Percentiles rank a stretch among this genome's conserved stretches.
Conservation (phyloP, 192 early-diverging fungal genomes). For the Physocladia obscura region DNA sequence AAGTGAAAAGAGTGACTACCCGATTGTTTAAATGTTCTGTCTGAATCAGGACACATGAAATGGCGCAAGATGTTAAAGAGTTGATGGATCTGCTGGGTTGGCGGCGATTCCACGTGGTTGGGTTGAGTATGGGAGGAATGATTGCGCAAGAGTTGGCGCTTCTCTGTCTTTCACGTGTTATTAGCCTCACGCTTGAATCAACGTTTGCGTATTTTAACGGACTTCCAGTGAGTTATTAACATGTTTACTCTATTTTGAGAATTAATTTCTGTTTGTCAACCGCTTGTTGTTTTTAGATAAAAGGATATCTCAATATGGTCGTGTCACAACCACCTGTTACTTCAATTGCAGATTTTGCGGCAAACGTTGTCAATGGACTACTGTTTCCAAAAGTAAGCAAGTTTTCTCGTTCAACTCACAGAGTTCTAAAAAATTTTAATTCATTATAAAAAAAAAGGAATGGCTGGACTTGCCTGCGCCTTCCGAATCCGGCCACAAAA, state of each 20-base stretch:
- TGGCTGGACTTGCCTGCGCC: slow-evolving; percentile 39
- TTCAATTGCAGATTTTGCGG: slow-evolving; percentile 29
- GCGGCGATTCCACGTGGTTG: slow-evolving; percentile 39
- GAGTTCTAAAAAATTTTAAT: neutral
- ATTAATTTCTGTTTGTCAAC: neutral
- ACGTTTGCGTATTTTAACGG: slow-evolving; percentile 41
- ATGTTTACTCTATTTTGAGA: neutral
- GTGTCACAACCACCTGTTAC: slow-evolving; percentile 5
- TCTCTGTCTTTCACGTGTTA: slow-evolving; percentile 41
- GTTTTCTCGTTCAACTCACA: neutral
- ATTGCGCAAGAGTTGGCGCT: slow-evolving; percentile 34
- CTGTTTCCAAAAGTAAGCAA: slow-evolving; percentile 22
- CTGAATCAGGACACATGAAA: slow-evolving; percentile 30
- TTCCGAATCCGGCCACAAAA: slow-evolving; percentile 1
- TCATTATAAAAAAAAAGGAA: slow-evolving; percentile 17
- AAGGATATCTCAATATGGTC: slow-evolving; percentile 20
- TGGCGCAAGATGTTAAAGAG: slow-evolving; percentile 40
- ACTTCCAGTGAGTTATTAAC: slow-evolving; percentile 20
- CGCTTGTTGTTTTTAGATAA: neutral
- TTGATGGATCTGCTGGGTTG: slow-evolving; percentile 32
- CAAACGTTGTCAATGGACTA: slow-evolving; percentile 24
- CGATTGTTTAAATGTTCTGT: neutral
- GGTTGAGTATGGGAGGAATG: slow-evolving; percentile 39
- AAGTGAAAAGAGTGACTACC: neutral
- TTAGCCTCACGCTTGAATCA: slow-evolving; percentile 57